Base-by-base conservation (phyloP, 2,329 filamentous ascomycete genomes). In the Colletotrichum truncatum region DNA sequence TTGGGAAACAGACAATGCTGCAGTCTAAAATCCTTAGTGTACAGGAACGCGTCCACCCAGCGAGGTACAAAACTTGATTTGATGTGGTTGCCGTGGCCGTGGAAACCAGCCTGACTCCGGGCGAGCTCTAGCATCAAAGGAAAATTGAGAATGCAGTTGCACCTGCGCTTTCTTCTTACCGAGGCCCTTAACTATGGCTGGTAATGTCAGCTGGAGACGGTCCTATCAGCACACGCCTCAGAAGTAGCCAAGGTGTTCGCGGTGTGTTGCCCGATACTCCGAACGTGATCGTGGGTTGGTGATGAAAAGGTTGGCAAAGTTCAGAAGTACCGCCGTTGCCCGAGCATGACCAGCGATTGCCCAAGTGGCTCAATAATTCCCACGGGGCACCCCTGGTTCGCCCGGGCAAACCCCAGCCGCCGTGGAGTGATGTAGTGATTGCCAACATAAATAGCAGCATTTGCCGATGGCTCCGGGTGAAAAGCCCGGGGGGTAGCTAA, bases 31-130 rank as follows among this genome's bases (percentile, higher is more conserved):
- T 28, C 14, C 52, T 56, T 66, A 39, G 52, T 63, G 51, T 39
- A 66, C 56, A 64, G 66, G 54, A 59, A 68, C 53, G 58, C 58
- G 59, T 60, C 58, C 66, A 68, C 59, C 57, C 64, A 64, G 14
- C 4, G 53, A 45, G 32, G 49, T 56, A 64, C 30, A 57, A 67
- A 67, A 65, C 67, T 49, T 65, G 64, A 43, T 68, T 58, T 46
- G 43, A 41, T 54, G 28, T 46, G 51, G 36, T 23, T n/a, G 46
- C 43, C 43, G 45, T 34, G 45, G 14, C 32, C 45, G 51, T 36
- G 56, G 48, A 46, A 30, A 41, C 25, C 32, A 53, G 32, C 25
- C 23, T 48, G 32, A 30, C 26, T 18, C 25, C 54, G 36, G 46
- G 48, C 57, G 25, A 36, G 25, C n/a, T n/a, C n/a, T n/a, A n/a